Evolutionary conservation across 176 grass and related monocot genomes (phyloP).

Genomic region (Carex cristatella): DNA sequence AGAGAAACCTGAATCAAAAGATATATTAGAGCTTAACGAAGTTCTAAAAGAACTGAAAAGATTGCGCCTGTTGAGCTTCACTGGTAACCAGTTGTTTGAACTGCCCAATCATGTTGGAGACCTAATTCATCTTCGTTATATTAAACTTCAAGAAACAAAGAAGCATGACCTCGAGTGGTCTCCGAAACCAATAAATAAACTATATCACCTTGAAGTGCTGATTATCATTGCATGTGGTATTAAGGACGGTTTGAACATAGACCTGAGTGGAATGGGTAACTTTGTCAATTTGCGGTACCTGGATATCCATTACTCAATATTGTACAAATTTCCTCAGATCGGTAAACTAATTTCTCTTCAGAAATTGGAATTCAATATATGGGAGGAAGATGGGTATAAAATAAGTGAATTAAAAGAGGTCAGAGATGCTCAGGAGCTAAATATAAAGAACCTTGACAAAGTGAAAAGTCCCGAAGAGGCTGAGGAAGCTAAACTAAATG

Average conservation of each 20-base stretch:
- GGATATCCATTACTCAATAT: neutral
- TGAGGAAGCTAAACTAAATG: conserved; percentile 14
- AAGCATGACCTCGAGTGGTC: neutral
- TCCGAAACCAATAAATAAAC: neutral
- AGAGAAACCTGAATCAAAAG: neutral
- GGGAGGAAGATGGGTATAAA: conserved; percentile 7
- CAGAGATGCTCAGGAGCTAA: neutral
- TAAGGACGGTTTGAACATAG: no score
- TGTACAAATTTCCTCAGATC: neutral
- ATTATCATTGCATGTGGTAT: neutral
- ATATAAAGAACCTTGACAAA: conserved; percentile 20
- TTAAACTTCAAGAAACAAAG: no score
- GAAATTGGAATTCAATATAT: conserved; percentile 16
- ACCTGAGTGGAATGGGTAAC: neutral
- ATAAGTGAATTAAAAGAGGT: neutral
- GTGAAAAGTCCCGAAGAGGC: conserved; percentile 4
- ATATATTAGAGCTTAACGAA: neutral
- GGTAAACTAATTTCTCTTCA: conserved; percentile 23
- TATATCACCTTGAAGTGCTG: conserved; percentile 27
- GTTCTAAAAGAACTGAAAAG: conserved; percentile 25
- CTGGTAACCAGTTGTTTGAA: neutral
- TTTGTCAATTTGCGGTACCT: conserved; percentile 10
- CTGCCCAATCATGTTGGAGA: conserved; percentile 11
- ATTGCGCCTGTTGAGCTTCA: neutral
- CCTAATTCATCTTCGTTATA: conserved; percentile 26